Evolutionary conservation across 352 stramenopile genomes (phyloP).

Genomic region (Phytophthora megakarya): DNA sequence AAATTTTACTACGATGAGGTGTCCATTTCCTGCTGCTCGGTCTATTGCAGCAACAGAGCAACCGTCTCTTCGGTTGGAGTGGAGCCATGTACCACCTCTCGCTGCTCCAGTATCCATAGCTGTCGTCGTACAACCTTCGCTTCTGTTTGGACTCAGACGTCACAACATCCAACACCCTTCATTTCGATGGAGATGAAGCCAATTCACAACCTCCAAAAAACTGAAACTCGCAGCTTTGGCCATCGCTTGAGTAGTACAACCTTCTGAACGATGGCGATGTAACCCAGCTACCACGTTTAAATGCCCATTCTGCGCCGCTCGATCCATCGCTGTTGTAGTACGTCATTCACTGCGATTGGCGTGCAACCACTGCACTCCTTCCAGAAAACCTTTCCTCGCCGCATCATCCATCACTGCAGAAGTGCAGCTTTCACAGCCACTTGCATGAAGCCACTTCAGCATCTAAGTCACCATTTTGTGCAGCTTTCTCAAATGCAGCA

Average conservation of each 20-base stretch:
- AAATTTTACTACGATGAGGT: background rate
- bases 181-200: no score
- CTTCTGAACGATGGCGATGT: constrained; percentile 21
- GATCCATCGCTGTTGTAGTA: constrained; percentile 24
- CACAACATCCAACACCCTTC: no score
- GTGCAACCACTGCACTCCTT: constrained; percentile 29
- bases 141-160: no score
- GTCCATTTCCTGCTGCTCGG: no score
- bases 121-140: no score
- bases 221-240: background rate
- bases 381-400: constrained; percentile 25
- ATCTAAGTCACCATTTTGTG: constrained; percentile 20
- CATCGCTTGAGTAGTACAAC: constrained; percentile 27
- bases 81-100: no score
- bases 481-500: constrained; percentile 20
- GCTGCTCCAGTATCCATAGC: no score
- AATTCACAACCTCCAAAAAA: no score
- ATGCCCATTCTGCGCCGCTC: constrained; percentile 22
- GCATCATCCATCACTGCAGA: constrained; percentile 25
- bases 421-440: constrained; percentile 19
- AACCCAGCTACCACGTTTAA: constrained; percentile 29
- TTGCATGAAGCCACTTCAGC: constrained; percentile 29
- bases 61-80: no score
- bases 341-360: constrained; percentile 16
- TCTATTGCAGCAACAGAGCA: no score